A percentile compares a stretch with the other conserved stretches of the same genome.
Conservation (phyloP, 805 yeast species). For the Candida loeiensis region DNA sequence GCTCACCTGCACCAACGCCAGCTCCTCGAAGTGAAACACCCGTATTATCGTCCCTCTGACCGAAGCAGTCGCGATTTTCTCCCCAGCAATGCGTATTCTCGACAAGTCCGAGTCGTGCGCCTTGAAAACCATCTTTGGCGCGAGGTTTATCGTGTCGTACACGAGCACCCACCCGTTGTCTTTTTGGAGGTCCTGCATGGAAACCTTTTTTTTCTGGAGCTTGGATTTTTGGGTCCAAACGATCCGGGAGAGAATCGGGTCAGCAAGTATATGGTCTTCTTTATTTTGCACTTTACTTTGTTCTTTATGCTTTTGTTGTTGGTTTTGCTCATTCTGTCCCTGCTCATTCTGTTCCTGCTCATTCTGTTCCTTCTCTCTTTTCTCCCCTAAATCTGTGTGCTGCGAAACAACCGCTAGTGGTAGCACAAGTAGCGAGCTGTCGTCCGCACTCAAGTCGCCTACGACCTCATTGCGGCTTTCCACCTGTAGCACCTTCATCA, state of each 20-base stretch:
- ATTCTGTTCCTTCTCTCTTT: constrained; percentile 8
- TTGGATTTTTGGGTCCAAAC: constrained; percentile 24
- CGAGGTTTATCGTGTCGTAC: constrained; percentile 35
- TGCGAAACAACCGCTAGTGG: constrained; percentile 30
- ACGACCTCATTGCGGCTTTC: constrained; percentile 13
- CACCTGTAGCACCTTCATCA: constrained; percentile 45
- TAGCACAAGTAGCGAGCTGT: constrained; percentile 30
- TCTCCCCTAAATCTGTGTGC: constrained; percentile 30
- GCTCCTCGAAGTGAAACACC: constrained; percentile 24
- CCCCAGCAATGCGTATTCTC: constrained; percentile 27
- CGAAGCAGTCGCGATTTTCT: constrained; percentile 40
- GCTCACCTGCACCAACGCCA: constrained; percentile 25
- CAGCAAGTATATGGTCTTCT: too few relatives aligned
- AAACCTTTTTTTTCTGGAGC: constrained; percentile 14
- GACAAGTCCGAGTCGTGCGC: constrained; percentile 39
- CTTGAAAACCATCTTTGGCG: constrained; percentile 32
- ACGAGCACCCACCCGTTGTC: constrained; percentile 39
- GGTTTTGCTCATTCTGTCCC: too few relatives aligned
- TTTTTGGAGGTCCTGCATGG: constrained; percentile 26
- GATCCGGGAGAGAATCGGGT: constrained; percentile 20
- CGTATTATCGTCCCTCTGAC: constrained; percentile 42
- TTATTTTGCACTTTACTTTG: too few relatives aligned
- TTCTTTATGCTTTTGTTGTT: too few relatives aligned
- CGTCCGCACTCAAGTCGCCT: constrained; percentile 38
- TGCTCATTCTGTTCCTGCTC: constrained; percentile 8